These are phyloP conservation scores for Collybia sp. DNA, from an alignment of 768 basidiomycete genomes.

Conservation along the genomic window DNA sequence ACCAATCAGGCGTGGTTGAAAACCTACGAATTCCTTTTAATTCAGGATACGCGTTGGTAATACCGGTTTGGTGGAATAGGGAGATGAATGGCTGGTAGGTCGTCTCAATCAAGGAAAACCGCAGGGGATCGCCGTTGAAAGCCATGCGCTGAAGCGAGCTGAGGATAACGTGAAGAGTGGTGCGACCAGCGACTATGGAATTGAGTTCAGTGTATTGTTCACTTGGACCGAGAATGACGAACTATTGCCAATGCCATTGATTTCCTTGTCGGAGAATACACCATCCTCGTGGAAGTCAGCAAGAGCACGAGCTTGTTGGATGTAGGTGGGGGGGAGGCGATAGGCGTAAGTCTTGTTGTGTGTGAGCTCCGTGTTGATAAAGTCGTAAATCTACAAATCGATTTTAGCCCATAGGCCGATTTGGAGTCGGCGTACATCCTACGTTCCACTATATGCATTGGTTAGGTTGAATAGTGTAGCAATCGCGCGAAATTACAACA, in stretches of 20 bases:
- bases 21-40: constrained; percentile 62
- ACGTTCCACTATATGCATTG: too few species aligned
- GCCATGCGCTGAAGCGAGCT: constrained; percentile 71
- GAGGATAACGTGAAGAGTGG: constrained; percentile 69
- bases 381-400: constrained; percentile 62
- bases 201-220: not conserved
- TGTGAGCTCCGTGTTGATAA: constrained; percentile 64
- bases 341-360: constrained; percentile 83
- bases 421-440: too few species aligned
- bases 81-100: constrained; percentile 92
- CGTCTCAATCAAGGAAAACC: constrained; percentile 72
- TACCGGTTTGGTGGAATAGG: constrained; percentile 77
- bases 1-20: not conserved
- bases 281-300: constrained; percentile 80
- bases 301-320: constrained; percentile 69
- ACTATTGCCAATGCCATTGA: constrained; percentile 77
- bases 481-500: constrained; percentile 39
- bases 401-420: too few species aligned
- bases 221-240: constrained; percentile 20
- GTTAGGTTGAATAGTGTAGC: not conserved
- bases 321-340: constrained; percentile 72
- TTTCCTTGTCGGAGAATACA: constrained; percentile 61
- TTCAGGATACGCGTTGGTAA: constrained; percentile 52
- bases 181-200: constrained; percentile 72
- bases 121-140: constrained; percentile 74